phyloP scores from a whole-genome alignment of 2,329 filamentous ascomycete species.

The Macroventuria anomochaeta region DNA sequence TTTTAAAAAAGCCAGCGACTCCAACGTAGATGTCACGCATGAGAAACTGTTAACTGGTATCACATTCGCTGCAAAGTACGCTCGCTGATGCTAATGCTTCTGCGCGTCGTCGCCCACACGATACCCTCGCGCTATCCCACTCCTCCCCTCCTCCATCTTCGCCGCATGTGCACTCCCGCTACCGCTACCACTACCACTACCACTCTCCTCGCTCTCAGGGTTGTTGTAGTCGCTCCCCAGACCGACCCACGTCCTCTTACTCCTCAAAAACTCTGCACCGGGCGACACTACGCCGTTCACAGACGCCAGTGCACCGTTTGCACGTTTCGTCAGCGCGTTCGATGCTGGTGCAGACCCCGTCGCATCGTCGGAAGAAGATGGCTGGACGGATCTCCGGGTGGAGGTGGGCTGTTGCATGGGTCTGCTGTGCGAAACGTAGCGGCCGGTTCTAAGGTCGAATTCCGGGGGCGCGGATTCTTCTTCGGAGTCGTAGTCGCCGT shows the following conservation, averaged over 20 bases:
- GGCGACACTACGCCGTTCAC: constrained; percentile 90
- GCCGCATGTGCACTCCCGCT: constrained; percentile 67
- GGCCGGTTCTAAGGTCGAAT: constrained; percentile 89
- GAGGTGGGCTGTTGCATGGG: constrained; percentile 61
- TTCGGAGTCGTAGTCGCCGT: constrained; percentile 69
- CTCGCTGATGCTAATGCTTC: constrained; percentile 30
- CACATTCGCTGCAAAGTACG: too few species aligned
- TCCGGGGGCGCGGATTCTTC: constrained; percentile 76
- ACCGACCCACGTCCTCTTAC: constrained; percentile 87
- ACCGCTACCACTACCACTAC: too few species aligned
- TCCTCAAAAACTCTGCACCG: constrained; percentile 84
- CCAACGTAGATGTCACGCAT: too few species aligned
- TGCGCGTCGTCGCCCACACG: constrained; percentile 65
- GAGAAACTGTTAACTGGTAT: too few species aligned
- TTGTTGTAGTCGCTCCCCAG: constrained; percentile 82
- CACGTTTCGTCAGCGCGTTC: constrained; percentile 67
- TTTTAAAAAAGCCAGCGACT: too few species aligned
- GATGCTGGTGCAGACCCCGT: constrained; percentile 36
- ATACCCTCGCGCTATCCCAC: constrained; percentile 89
- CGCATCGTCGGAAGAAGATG: neutral
- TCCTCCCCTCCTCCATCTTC: constrained; percentile 81
- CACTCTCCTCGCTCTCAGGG: constrained; percentile 58
- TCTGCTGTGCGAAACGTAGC: constrained; percentile 77
- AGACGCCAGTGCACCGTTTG: constrained; percentile 75
- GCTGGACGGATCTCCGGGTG: constrained; percentile 32